These are phyloP conservation scores for Boletus insuetus DNA, from an alignment of 768 basidiomycete genomes.

Conservation along the genomic window DNA sequence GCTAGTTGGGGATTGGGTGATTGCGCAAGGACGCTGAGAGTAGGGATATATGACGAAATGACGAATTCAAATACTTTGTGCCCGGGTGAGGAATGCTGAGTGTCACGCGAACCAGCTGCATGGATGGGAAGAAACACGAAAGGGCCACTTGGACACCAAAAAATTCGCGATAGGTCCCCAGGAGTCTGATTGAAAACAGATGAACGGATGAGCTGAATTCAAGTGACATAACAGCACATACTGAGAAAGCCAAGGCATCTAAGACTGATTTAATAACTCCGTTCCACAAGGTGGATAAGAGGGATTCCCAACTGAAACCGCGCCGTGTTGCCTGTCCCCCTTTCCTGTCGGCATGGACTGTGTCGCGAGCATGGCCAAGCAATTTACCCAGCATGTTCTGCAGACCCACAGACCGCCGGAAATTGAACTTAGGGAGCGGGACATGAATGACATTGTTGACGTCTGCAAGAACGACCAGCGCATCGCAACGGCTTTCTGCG, in stretches of 20 bases:
- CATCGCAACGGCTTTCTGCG: too few species aligned
- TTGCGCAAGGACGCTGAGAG: not conserved
- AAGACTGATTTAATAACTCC: not conserved
- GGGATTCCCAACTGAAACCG: not conserved
- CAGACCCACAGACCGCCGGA: not conserved
- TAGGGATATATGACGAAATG: too few species aligned
- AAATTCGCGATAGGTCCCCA: too few species aligned
- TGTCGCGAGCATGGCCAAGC: not conserved
- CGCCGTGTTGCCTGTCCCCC: not conserved
- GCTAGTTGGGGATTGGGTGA: not conserved
- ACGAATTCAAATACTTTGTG: too few species aligned
- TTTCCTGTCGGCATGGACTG: not conserved
- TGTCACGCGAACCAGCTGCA: too few species aligned
- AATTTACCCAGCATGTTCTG: not conserved
- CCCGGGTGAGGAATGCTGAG: too few species aligned
- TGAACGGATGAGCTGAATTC: too few species aligned
- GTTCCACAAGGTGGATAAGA: slow-evolving; percentile 8
- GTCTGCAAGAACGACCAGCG: too few species aligned
- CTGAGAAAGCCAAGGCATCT: not conserved
- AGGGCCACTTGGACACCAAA: too few species aligned
- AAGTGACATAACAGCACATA: not conserved
- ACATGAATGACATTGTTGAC: too few species aligned
- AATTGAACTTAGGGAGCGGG: too few species aligned
- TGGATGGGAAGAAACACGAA: too few species aligned
- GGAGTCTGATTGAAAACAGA: not conserved